These are phyloP conservation scores for Leccinum truebloodii DNA, from an alignment of 768 basidiomycete genomes.

Conservation along the genomic window DNA sequence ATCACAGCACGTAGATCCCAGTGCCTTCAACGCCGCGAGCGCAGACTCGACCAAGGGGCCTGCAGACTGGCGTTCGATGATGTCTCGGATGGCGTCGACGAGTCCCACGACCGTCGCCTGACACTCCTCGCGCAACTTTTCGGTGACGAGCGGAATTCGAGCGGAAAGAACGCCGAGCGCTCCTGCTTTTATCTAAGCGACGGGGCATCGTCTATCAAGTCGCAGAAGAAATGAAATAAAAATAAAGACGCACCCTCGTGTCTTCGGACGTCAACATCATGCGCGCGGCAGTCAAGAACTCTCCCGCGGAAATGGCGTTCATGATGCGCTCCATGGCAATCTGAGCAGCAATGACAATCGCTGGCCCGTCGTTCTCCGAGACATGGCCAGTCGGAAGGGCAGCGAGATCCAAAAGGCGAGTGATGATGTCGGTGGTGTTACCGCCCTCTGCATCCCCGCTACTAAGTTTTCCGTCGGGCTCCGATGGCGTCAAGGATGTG, in stretches of 20 bases:
- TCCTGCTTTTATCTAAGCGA: constrained; percentile 56
- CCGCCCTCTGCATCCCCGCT: constrained; percentile 24
- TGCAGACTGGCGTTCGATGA: constrained; percentile 46
- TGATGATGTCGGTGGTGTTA: constrained; percentile 44
- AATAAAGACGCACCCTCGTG: constrained; percentile 42
- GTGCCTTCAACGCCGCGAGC: constrained; percentile 58
- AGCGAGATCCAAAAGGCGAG: constrained; percentile 50
- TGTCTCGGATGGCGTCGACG: constrained; percentile 47
- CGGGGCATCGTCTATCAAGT: background rate
- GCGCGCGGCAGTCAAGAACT: constrained; percentile 62
- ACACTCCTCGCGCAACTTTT: constrained; percentile 52
- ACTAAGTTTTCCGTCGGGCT: background rate
- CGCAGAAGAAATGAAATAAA: background rate
- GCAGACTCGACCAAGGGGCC: constrained; percentile 45
- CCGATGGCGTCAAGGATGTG: constrained; percentile 44
- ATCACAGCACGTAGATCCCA: constrained; percentile 55
- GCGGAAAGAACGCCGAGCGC: constrained; percentile 71
- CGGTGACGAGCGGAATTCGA: constrained; percentile 61
- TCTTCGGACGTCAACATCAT: constrained; percentile 59
- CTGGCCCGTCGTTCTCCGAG: constrained; percentile 40
- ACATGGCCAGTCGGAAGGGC: constrained; percentile 34
- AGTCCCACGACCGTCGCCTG: constrained; percentile 54
- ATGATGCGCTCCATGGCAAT: constrained; percentile 55
- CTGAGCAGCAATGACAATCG: constrained; percentile 50
- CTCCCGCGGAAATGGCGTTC: constrained; percentile 63